These are phyloP conservation scores for Annulohypoxylon stygium DNA, from an alignment of 495 filamentous ascomycete genomes.

Conservation along the genomic window DNA sequence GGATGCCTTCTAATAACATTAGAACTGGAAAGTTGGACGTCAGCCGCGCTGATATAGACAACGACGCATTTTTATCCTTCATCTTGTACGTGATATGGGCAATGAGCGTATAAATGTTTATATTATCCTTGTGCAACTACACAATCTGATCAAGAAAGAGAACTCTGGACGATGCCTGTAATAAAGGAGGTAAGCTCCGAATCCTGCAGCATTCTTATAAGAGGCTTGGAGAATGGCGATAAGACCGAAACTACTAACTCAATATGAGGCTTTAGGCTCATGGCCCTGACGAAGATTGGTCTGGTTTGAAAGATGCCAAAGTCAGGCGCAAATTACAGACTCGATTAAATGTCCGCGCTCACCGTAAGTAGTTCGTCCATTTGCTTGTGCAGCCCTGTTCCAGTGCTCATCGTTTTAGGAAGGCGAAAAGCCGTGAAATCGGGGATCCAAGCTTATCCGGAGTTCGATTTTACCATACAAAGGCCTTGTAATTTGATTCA, in stretches of 20 bases:
- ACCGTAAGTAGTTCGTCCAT: conserved; percentile 37
- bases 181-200: conserved; percentile 26
- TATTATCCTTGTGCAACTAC: neutral
- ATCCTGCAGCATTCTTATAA: neutral
- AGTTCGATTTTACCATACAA: neutral
- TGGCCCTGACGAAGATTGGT: conserved; percentile 51
- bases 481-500: neutral
- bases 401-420: conserved; percentile 21
- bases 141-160: neutral
- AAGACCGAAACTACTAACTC: conserved; percentile 6
- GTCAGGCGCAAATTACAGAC: conserved; percentile 51
- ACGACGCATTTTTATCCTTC: neutral
- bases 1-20: neutral
- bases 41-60: neutral
- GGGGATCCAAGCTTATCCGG: neutral
- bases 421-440: conserved; percentile 30
- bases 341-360: conserved; percentile 48
- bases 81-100: neutral
- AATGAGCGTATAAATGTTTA: neutral
- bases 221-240: neutral
- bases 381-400: neutral
- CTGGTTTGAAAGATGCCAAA: conserved; percentile 44
- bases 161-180: conserved; percentile 14
- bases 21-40: neutral
- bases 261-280: conserved; percentile 32